Base-by-base conservation (phyloP, 768 basidiomycete genomes). In the Auriculariales sp. region DNA sequence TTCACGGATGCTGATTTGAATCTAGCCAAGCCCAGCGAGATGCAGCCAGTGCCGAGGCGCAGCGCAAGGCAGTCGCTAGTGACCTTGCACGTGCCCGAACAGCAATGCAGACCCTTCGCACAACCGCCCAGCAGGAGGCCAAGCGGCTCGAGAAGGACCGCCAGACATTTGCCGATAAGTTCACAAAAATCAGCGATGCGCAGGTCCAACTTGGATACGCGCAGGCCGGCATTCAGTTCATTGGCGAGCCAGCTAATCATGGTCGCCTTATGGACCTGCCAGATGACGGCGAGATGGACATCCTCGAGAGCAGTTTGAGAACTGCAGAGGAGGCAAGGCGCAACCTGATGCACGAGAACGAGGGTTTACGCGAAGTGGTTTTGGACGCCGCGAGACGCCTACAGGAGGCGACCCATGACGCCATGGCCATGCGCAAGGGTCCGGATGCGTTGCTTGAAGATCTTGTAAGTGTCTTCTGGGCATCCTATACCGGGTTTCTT, bases 81-180 rank as follows among this genome's bases (percentile, higher is more conserved):
- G 84, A 88, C 53, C 72, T 89, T 2, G 81, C 83, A 56, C 79
- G 83, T 24, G 78, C 79, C n/a, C 75, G 81, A 39, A 73, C 77
- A 1, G 62, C 78, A 0, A 58, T 91, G 10, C 84, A 86, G 54
- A 75, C 75, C 9, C 67, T 86, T 11, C 78, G 89, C 24, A 70
- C 77, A 33, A 74, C 80, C 0, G 77, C 87, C 53, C 71, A 76
- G 50, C 69, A 71, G 30, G 89, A 91, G 59, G 60, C 87, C 29
- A 88, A 81, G 71, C 84, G 83, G 69, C 77, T 75, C 57, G 88
- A 92, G 56, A 82, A 81, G 55, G 87, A 91, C 33, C 64, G 80
- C 15, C 87, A 90, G 56, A 72, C 78, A 15, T 78, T 83, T 59
- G 55, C 74, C 25, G 87, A 90, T 46, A 78, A 77, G 54, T 88